Percentiles rank a stretch among this genome's conserved stretches.
phyloP scores from a whole-genome alignment of 2,329 filamentous ascomycete genomes.

The Diaporthe nobilis region DNA sequence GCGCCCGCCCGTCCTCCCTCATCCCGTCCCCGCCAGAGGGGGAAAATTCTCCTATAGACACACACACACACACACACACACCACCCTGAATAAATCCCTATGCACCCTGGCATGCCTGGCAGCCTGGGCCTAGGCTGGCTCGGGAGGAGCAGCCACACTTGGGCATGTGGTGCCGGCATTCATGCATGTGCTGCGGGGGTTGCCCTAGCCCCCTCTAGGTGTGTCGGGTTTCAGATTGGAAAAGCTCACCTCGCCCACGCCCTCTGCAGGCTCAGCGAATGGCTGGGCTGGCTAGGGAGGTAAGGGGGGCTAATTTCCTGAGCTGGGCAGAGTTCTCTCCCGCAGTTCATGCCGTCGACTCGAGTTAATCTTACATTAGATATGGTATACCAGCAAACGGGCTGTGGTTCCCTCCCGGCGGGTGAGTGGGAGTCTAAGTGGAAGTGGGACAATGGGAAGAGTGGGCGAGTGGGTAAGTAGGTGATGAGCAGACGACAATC shows the following conservation, averaged over 20 bases:
- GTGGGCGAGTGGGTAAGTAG: neutral
- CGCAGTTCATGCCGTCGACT: slow-evolving; percentile 24
- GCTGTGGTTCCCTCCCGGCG: neutral
- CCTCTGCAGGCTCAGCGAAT: neutral
- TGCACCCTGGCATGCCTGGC: neutral
- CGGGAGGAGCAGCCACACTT: slow-evolving; percentile 19
- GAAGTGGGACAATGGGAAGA: neutral
- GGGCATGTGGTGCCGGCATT: slow-evolving; percentile 27
- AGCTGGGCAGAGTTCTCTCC: neutral
- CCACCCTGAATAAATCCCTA: neutral
- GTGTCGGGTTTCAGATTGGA: slow-evolving; percentile 25
- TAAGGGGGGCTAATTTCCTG: slow-evolving; percentile 30
- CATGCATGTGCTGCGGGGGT: slow-evolving; percentile 25
- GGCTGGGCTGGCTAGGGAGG: slow-evolving; percentile 25
- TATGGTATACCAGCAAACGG: neutral
- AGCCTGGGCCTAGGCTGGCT: slow-evolving; percentile 9
- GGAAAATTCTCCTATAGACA: slow-evolving; percentile 15
- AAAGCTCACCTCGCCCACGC: slow-evolving; percentile 25
- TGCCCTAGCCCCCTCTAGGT: slow-evolving; percentile 1
- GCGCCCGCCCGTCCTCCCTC: neutral
- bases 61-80: neutral
- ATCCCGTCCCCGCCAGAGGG: neutral
- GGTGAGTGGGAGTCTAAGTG: neutral
- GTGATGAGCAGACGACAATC: neutral
- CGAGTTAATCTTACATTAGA: neutral